A percentile compares a stretch with the other conserved stretches of the same genome.
Evolutionary conservation across 345 rosid genomes (phyloP).

Genomic region (Syzygium aromaticum): DNA sequence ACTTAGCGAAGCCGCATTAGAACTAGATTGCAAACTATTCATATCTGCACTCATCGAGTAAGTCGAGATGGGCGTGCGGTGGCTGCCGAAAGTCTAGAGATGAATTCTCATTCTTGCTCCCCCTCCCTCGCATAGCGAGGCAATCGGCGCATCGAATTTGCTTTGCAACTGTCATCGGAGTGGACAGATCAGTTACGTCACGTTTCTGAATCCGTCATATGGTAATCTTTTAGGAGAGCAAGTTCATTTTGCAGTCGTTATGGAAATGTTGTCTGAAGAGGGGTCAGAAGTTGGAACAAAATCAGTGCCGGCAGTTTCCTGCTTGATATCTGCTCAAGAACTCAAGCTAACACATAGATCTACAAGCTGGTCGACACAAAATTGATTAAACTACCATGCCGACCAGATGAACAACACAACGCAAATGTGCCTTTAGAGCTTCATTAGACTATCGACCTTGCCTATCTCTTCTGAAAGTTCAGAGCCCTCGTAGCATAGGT

Average conservation of each 20-base stretch:
- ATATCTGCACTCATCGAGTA: not conserved
- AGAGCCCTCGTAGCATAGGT: constrained; percentile 21
- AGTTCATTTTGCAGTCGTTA: not conserved
- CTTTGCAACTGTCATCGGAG: not conserved
- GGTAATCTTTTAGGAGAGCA: not conserved
- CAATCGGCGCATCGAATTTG: not conserved
- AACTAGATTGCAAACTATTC: not conserved
- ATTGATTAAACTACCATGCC: not conserved
- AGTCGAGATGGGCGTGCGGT: not conserved
- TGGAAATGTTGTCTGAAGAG: not conserved
- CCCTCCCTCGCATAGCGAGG: not conserved
- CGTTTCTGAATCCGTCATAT: not conserved
- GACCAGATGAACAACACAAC: not conserved
- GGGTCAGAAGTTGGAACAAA: not conserved
- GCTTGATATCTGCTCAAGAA: not conserved
- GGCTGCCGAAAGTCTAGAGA: not conserved
- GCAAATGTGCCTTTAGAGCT: not conserved
- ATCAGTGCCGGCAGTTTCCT: not conserved
- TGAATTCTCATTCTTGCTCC: not conserved
- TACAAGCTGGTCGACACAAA: not conserved
- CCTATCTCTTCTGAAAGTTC: constrained; percentile 38
- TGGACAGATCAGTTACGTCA: not conserved
- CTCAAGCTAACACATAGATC: not conserved
- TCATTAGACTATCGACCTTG: not conserved
- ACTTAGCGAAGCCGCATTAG: not conserved